These are phyloP conservation scores for Meyerozyma sp. DNA, from an alignment of 1,139 yeast genomes.

Conservation along the genomic window DNA sequence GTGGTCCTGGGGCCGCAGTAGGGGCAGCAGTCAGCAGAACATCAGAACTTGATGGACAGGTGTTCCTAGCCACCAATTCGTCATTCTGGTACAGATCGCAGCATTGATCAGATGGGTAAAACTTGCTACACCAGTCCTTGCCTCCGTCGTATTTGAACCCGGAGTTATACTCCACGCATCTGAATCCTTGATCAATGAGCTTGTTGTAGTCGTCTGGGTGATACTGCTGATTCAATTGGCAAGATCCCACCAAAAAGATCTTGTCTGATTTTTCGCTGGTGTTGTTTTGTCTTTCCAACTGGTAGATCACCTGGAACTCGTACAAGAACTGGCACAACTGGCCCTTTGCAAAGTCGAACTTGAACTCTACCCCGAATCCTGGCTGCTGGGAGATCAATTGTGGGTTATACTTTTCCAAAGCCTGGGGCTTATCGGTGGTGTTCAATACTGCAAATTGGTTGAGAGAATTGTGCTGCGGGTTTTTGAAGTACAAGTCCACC, in stretches of 20 bases:
- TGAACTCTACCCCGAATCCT: conserved; percentile 15
- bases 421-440: conserved; percentile 10
- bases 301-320: conserved; percentile 15
- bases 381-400: conserved; percentile 13
- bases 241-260: conserved; percentile 17
- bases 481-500: conserved; percentile 15
- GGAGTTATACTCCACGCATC: conserved; percentile 18
- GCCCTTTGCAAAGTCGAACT: conserved; percentile 14
- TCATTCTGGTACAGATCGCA: conserved; percentile 12
- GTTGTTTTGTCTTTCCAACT: conserved; percentile 11
- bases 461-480: conserved; percentile 8
- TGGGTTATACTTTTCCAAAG: conserved; percentile 13
- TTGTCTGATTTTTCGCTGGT: conserved; percentile 12
- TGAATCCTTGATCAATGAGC: conserved; percentile 12
- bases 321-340: conserved; percentile 16
- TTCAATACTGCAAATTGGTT: conserved; percentile 13
- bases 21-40: conserved; percentile 2
- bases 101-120: conserved; percentile 14
- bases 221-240: conserved; percentile 12
- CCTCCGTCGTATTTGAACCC: conserved; percentile 17
- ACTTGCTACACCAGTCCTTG: conserved; percentile 16
- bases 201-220: conserved; percentile 11
- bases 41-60: conserved; percentile 10
- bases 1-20: conserved; percentile 3
- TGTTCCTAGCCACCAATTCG: conserved; percentile 11